Base-by-base conservation (phyloP, 2,329 filamentous ascomycete genomes). In the Xenoacremonium recifei region DNA sequence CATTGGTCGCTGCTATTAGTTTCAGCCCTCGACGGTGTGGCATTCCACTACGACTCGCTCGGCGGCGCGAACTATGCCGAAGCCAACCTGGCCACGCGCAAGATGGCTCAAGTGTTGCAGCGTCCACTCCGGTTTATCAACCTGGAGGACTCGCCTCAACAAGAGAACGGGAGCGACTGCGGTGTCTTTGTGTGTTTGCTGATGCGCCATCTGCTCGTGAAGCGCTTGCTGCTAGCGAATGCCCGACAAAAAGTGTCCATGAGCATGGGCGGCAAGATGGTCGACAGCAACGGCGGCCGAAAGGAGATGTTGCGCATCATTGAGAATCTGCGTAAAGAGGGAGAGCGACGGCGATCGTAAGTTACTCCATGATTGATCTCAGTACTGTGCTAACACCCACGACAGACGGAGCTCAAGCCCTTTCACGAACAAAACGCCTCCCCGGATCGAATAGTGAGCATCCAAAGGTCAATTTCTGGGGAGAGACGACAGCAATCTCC, bases 1-100 rank as follows among this genome's bases (percentile, higher is more conserved):
- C 93, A 99, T 65, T 99, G 93, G 93, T 95, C 89, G 1, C 73
- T 99, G 0, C 81, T 99, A 1, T 79, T 99, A 3, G 91, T 99
- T 21, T 90, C 85, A 11, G 79, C 90, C 30, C 82, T 95, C 37
- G 93, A 99, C 61, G 84, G 89, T 7, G 83, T 96, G 3, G 89
- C 92, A 0, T 99, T 99, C 65, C 93, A 99, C 72, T 99, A 99
- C 69, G 93, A 99, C 68, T 92, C 86, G 1, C 75, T 97, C 19
- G 79, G 80, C 3, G 82, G 84, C 2, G 78, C 81, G 29, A 97
- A 99, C 66, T 79, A 80, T 46, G 69, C 75, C 31, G 87, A 95
- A 51, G 93, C 89, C 1, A 76, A 78, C 37, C 70, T 78, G 2
- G 85, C 86, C 6, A 81, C 85, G 0, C 69, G 77, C 35, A 87